Evolutionary conservation across 768 basidiomycete species (phyloP).

Genomic region (Boletus fagicola): DNA sequence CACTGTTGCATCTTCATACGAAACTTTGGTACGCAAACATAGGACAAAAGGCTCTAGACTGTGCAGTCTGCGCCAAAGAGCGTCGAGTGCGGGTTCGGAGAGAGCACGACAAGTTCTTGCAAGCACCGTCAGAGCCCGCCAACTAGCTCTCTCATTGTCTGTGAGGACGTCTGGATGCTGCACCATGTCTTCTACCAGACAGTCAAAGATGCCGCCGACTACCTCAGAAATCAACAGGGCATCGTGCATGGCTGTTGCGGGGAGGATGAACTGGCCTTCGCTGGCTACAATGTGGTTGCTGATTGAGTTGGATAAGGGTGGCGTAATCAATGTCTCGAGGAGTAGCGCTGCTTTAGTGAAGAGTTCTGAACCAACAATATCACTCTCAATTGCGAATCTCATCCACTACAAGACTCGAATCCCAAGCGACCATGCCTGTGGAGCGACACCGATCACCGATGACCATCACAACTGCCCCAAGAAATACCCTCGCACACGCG

Average conservation of each 20-base stretch:
- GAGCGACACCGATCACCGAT: constrained; percentile 7
- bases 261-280: background rate
- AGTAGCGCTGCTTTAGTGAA: too few relatives aligned
- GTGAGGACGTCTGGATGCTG: background rate
- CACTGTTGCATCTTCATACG: background rate
- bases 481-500: constrained; percentile 19
- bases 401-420: background rate
- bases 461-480: constrained; percentile 14
- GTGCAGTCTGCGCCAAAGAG: constrained; percentile 14
- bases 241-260: background rate
- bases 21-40: constrained; percentile 3
- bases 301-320: background rate
- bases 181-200: background rate
- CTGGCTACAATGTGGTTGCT: background rate
- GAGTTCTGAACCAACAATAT: background rate
- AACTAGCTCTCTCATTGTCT: background rate
- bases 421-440: background rate
- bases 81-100: constrained; percentile 16
- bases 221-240: constrained; percentile 6
- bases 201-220: background rate
- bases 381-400: background rate
- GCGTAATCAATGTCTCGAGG: too few relatives aligned
- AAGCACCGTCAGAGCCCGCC: constrained; percentile 6
- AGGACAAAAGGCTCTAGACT: constrained; percentile 4
- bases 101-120: constrained; percentile 15